phyloP scores from a whole-genome alignment of 495 filamentous ascomycete species.

The Aspergillus sclerotioniger region DNA sequence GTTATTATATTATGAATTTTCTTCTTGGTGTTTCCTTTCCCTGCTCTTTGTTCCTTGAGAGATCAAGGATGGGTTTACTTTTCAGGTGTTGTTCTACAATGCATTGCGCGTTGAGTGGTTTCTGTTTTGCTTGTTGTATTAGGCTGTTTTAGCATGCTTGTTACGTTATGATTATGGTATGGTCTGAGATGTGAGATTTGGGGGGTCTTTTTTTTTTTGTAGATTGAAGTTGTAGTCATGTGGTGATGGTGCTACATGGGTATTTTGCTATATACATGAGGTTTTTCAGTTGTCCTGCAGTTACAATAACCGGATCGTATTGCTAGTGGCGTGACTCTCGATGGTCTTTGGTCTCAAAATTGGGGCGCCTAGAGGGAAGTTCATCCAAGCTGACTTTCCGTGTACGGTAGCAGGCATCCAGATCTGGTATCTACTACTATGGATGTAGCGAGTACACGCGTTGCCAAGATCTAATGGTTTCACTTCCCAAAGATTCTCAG shows the following conservation, averaged over 20 bases:
- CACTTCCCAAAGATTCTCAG: neutral
- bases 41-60: neutral
- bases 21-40: neutral
- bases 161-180: neutral
- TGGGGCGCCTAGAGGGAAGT: neutral
- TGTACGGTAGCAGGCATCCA: neutral
- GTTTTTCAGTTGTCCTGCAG: neutral
- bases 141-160: neutral
- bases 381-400: too few species aligned
- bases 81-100: neutral
- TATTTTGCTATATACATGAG: neutral
- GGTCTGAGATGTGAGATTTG: neutral
- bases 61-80: neutral
- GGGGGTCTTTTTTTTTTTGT: neutral
- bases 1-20: neutral
- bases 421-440: neutral
- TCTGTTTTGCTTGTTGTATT: neutral
- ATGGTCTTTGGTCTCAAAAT: too few species aligned
- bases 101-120: neutral
- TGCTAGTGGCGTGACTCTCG: too few species aligned
- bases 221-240: neutral
- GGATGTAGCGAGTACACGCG: neutral
- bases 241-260: neutral
- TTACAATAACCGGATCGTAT: neutral
- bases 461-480: neutral